Conservation (phyloP, 1,139 yeast genomes). For the Yamadazyma oceani region DNA sequence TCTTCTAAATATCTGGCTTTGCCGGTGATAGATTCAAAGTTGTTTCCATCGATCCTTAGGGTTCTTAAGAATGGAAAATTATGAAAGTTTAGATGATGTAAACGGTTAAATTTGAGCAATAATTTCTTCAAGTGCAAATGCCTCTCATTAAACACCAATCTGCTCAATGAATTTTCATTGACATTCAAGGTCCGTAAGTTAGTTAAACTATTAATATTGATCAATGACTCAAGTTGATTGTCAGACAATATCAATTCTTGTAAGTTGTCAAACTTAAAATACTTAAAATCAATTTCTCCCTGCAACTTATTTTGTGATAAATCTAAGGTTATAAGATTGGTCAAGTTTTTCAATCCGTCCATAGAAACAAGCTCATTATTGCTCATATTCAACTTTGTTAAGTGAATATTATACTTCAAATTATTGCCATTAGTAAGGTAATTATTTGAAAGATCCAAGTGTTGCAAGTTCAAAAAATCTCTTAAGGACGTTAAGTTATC, state of each 20-base stretch:
- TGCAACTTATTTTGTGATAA: conserved; percentile 41
- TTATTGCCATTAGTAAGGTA: conserved; percentile 32
- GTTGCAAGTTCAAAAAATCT: conserved; percentile 41
- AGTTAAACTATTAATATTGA: conserved; percentile 36
- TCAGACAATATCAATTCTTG: conserved; percentile 48
- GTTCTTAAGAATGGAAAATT: conserved; percentile 41
- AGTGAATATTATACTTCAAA: conserved; percentile 35
- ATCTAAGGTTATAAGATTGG: conserved; percentile 42
- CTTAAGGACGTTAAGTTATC: conserved; percentile 44
- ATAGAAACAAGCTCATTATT: conserved; percentile 34
- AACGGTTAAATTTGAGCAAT: conserved; percentile 39
- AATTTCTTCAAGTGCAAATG: conserved; percentile 44
- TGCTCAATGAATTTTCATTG: conserved; percentile 40
- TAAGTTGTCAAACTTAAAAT: conserved; percentile 36
- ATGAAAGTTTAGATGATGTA: conserved; percentile 31
- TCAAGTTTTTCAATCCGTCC: conserved; percentile 38
- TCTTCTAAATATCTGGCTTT: conserved; percentile 40
- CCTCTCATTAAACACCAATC: conserved; percentile 22
- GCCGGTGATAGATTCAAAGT: conserved; percentile 21
- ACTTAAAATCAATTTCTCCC: conserved; percentile 40
- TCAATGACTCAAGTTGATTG: conserved; percentile 34
- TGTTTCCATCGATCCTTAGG: conserved; percentile 48
- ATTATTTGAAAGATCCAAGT: conserved; percentile 43
- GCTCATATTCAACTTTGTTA: conserved; percentile 33
- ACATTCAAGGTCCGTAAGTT: conserved; percentile 41